Percentiles rank a stretch among this genome's conserved stretches.
Evolutionary conservation across 2,329 filamentous ascomycete genomes (phyloP).

Genomic region (Chrysoporthe deuterocubensis): DNA sequence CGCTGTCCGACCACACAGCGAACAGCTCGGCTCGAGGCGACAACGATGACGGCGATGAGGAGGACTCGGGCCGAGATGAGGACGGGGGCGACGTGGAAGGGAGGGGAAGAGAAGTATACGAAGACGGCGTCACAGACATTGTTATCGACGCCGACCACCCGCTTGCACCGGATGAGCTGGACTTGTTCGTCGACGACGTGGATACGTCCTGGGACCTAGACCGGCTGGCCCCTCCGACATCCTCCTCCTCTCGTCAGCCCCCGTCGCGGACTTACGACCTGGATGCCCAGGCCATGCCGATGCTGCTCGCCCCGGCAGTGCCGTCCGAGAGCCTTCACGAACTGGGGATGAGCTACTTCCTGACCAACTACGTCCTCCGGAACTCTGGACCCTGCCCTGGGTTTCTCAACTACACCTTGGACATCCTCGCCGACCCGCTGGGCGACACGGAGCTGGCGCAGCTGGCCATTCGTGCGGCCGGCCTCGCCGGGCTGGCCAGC

Average conservation of each 20-base stretch:
- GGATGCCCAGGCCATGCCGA: background rate
- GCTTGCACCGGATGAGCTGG: background rate
- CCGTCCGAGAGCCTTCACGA: slow-evolving; percentile 5
- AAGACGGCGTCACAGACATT: background rate
- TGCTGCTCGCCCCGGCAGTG: background rate
- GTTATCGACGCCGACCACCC: background rate
- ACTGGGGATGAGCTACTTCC: slow-evolving; percentile 16
- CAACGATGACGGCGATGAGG: background rate
- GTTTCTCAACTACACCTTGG: slow-evolving; percentile 16
- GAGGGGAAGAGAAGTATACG: background rate
- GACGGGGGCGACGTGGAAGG: background rate
- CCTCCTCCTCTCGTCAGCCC: background rate
- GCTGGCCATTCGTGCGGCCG: slow-evolving; percentile 14
- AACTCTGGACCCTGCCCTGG: slow-evolving; percentile 12
- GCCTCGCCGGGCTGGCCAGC: slow-evolving; percentile 24
- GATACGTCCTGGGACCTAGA: no score
- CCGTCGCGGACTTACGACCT: background rate
- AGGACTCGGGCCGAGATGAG: background rate
- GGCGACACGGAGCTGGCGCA: slow-evolving; percentile 13
- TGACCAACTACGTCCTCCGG: slow-evolving; percentile 18
- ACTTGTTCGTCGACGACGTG: background rate
- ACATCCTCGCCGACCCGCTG: slow-evolving; percentile 11
- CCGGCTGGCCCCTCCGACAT: background rate
- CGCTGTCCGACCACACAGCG: background rate
- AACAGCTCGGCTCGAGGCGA: background rate